Evolutionary conservation across 2,329 filamentous ascomycete species (phyloP).

Genomic region (Fusarium newnesense): DNA sequence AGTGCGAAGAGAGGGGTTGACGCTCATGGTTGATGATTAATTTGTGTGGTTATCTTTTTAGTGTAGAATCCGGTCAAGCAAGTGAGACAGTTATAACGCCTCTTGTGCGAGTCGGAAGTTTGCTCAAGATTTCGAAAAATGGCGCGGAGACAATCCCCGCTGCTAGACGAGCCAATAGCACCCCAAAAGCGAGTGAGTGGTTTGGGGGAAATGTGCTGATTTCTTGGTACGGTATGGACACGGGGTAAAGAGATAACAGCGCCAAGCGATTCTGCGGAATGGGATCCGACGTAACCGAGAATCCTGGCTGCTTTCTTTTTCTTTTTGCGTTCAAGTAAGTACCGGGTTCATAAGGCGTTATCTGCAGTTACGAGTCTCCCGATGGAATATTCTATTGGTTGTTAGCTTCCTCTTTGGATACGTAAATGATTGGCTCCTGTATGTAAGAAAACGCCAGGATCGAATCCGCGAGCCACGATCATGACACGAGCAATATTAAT

Average conservation of each 20-base stretch:
- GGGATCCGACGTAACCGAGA: background rate
- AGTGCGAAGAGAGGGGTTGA: background rate
- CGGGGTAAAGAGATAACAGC: background rate
- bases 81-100: constrained; percentile 10
- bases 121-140: background rate
- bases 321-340: background rate
- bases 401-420: background rate
- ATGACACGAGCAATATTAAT: background rate
- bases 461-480: background rate
- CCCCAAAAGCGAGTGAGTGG: background rate
- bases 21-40: constrained; percentile 14
- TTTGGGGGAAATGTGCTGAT: background rate
- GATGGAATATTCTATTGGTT: background rate
- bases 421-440: background rate
- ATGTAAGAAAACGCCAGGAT: background rate
- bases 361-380: constrained; percentile 15
- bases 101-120: background rate
- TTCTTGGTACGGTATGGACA: background rate
- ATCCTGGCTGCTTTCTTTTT: background rate
- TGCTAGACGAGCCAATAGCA: background rate
- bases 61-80: background rate
- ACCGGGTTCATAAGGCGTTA: constrained; percentile 6
- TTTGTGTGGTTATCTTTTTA: background rate
- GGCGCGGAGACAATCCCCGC: background rate
- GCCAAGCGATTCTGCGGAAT: background rate